A percentile compares a stretch with the other conserved stretches of the same genome.
Evolutionary conservation across 108 stramenopile species (phyloP).

Genomic region (Pseudonitzschia pungens): DNA sequence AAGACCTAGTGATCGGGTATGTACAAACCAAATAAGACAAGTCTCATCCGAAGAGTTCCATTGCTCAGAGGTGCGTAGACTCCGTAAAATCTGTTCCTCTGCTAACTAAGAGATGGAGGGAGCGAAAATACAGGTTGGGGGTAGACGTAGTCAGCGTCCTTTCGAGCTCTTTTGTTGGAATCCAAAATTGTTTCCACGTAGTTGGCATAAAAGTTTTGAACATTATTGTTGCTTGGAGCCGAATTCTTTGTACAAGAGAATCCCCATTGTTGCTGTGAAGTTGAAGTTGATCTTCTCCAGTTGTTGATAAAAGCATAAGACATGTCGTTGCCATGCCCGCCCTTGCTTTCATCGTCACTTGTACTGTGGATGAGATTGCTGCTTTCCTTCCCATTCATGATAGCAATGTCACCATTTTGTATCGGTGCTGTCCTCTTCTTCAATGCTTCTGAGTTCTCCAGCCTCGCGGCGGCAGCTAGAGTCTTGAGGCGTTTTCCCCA

Average conservation of each 20-base stretch:
- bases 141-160: too few species aligned
- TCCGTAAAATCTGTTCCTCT: too few species aligned
- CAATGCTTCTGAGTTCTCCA: not conserved
- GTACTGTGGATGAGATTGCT: not conserved
- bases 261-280: not conserved
- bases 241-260: not conserved
- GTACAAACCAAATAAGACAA: too few species aligned
- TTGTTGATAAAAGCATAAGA: not conserved
- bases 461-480: not conserved
- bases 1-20: too few species aligned
- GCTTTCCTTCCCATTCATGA: not conserved
- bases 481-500: conserved; percentile 4
- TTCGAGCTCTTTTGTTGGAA: not conserved
- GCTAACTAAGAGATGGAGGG: too few species aligned
- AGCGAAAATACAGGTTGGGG: not conserved
- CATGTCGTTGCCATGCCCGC: not conserved
- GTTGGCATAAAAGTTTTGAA: not conserved
- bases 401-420: not conserved
- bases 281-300: too few species aligned
- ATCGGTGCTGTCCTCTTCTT: not conserved
- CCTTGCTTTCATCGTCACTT: not conserved
- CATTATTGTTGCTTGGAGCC: not conserved
- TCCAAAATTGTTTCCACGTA: not conserved
- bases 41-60: too few species aligned
- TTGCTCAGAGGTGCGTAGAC: too few species aligned